Evolutionary conservation across 1,139 yeast genomes (phyloP).

Genomic region (Debaryomyces udenii): DNA sequence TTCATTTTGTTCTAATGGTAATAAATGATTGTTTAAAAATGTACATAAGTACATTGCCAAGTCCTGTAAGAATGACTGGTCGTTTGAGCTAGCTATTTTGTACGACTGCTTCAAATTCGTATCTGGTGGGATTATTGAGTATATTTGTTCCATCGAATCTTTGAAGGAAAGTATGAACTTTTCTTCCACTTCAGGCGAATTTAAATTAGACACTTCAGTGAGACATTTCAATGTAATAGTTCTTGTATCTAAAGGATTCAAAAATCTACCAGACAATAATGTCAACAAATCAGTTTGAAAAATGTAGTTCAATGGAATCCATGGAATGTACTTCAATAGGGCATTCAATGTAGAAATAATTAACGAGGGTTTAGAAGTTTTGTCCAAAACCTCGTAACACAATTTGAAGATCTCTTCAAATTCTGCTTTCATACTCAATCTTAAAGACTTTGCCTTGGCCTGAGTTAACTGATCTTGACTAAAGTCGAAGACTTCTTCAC

Average conservation of each 20-base stretch:
- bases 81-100: slow-evolving; percentile 73
- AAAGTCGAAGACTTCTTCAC: slow-evolving; percentile 95
- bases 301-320: slow-evolving; percentile 91
- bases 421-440: slow-evolving; percentile 83
- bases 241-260: slow-evolving; percentile 80
- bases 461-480: slow-evolving; percentile 96
- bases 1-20: slow-evolving; percentile 68
- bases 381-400: slow-evolving; percentile 90
- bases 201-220: slow-evolving; percentile 81
- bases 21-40: slow-evolving; percentile 75
- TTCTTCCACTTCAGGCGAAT: slow-evolving; percentile 63
- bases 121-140: slow-evolving; percentile 69
- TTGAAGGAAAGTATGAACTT: slow-evolving; percentile 74
- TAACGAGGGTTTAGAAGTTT: slow-evolving; percentile 79
- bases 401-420: slow-evolving; percentile 91
- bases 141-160: slow-evolving; percentile 71
- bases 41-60: slow-evolving; percentile 91
- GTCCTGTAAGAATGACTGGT: slow-evolving; percentile 94
- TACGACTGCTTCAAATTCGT: slow-evolving; percentile 78
- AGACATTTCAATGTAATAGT: slow-evolving; percentile 85
- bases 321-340: slow-evolving; percentile 80
- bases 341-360: slow-evolving; percentile 85
- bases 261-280: slow-evolving; percentile 71
- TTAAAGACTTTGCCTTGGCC: slow-evolving; percentile 84
- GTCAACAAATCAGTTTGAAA: slow-evolving; percentile 83